Conservation (phyloP, 2,329 filamentous ascomycete genomes). For the Aspergillus viridinutans region DNA sequence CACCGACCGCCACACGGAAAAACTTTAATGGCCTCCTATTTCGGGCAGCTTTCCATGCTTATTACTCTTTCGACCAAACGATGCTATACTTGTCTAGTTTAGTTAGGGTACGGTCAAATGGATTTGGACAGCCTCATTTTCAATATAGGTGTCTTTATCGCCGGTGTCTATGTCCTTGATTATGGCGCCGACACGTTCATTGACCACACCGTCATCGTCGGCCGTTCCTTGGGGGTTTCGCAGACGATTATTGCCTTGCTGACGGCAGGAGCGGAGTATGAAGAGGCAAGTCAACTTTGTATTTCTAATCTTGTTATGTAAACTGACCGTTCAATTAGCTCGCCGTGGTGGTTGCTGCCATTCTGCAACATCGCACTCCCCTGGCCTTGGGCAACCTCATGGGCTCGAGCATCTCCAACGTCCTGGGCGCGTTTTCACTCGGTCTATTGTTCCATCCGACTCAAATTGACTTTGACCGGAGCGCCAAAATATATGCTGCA, state of each 20-base stretch:
- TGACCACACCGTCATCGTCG: conserved; percentile 48
- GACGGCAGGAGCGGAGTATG: conserved; percentile 53
- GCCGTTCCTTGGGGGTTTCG: conserved; percentile 43
- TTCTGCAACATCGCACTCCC: conserved; percentile 44
- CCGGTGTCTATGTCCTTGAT: conserved; percentile 48
- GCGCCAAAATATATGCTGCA: conserved; percentile 46
- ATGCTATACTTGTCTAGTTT: no score
- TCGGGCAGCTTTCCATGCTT: no score
- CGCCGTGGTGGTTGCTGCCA: conserved; percentile 47
- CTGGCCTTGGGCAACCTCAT: conserved; percentile 53
- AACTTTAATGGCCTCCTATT: no score
- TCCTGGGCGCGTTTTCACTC: conserved; percentile 53
- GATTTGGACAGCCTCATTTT: conserved; percentile 36
- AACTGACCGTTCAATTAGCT: conserved; percentile 30
- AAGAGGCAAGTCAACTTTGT: conserved; percentile 42
- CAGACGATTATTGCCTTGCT: conserved; percentile 49
- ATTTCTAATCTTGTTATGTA: background rate
- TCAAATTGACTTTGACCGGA: conserved; percentile 43
- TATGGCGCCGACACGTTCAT: conserved; percentile 52
- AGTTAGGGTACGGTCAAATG: conserved; percentile 5
- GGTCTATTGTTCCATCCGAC: conserved; percentile 44
- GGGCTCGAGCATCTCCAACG: conserved; percentile 54
- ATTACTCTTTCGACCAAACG: no score
- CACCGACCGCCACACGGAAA: no score
- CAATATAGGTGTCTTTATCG: conserved; percentile 36